A percentile compares a stretch with the other conserved stretches of the same genome.
phyloP scores from a whole-genome alignment of 2,329 filamentous ascomycete species.

The Salinomyces thailandicus region DNA sequence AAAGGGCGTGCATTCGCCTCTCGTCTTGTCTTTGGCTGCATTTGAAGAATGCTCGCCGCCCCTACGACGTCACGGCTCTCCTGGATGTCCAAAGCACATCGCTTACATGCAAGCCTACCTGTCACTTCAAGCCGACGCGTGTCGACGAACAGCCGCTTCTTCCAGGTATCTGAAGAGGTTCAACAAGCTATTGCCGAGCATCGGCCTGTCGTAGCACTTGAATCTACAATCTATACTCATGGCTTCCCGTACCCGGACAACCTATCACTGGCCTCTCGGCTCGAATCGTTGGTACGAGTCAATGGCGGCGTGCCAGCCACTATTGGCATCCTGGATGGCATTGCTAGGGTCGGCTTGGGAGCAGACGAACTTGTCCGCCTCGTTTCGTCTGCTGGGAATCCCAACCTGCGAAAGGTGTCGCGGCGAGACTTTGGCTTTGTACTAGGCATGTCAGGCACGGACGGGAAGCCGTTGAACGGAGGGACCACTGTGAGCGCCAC shows the following conservation, averaged over 20 bases:
- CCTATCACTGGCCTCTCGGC: constrained; percentile 61
- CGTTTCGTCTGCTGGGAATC: constrained; percentile 42
- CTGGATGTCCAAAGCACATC: too few relatives aligned
- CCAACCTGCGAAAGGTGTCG: constrained; percentile 69
- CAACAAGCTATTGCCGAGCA: constrained; percentile 61
- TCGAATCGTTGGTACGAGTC: constrained; percentile 70
- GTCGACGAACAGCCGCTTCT: constrained; percentile 38
- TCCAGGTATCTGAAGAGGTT: constrained; percentile 74
- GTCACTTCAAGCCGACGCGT: constrained; percentile 3
- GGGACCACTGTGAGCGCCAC: constrained; percentile 91
- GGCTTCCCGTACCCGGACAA: constrained; percentile 64
- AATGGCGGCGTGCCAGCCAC: constrained; percentile 83
- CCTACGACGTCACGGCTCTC: too few relatives aligned
- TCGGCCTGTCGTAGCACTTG: constrained; percentile 80
- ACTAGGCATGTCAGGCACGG: constrained; percentile 58
- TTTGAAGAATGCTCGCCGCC: too few relatives aligned
- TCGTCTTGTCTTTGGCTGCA: too few relatives aligned
- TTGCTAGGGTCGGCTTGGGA: constrained; percentile 68
- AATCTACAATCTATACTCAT: constrained; percentile 96
- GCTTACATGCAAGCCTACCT: too few relatives aligned
- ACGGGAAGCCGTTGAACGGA: constrained; percentile 63
- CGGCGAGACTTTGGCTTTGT: constrained; percentile 77
- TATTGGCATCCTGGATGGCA: constrained; percentile 74
- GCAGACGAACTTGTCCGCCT: constrained; percentile 64
- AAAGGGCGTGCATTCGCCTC: too few relatives aligned